A percentile compares a stretch with the other conserved stretches of the same genome.
Conservation (phyloP, 805 yeast genomes). For the Zygosaccharomyces bisporus region DNA sequence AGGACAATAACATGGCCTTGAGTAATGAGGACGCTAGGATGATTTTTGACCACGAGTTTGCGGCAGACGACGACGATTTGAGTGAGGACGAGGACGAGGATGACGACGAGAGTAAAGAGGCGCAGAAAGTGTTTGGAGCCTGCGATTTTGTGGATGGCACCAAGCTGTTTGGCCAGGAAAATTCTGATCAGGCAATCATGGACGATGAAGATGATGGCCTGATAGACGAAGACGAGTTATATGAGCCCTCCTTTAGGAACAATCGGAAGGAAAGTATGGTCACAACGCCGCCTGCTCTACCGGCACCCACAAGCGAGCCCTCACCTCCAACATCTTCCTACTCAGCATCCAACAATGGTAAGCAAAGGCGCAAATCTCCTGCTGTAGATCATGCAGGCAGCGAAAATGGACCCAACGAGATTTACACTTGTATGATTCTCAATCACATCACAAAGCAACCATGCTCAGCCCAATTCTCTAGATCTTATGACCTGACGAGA, state of each 20-base stretch:
- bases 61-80: slow-evolving; percentile 25
- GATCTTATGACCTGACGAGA: slow-evolving; percentile 91
- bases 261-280: slow-evolving; percentile 19
- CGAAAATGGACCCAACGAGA: slow-evolving; percentile 7
- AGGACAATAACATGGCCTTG: slow-evolving; percentile 25
- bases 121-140: slow-evolving; percentile 7
- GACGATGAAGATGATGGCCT: slow-evolving; percentile 18
- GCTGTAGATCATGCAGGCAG: neutral
- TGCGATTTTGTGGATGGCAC: slow-evolving; percentile 17
- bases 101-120: slow-evolving; percentile 24
- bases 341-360: neutral
- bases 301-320: neutral
- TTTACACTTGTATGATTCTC: slow-evolving; percentile 23
- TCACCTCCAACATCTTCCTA: slow-evolving; percentile 1
- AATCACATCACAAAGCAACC: slow-evolving; percentile 31
- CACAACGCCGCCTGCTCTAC: neutral
- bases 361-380: slow-evolving; percentile 1
- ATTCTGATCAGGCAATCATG: slow-evolving; percentile 12
- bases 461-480: slow-evolving; percentile 56
- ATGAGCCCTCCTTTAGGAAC: slow-evolving; percentile 16
- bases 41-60: slow-evolving; percentile 33
- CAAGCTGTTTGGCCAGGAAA: slow-evolving; percentile 2
- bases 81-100: slow-evolving; percentile 30
- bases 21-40: slow-evolving; percentile 32
- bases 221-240: slow-evolving; percentile 24